Conservation (phyloP, 208 protist species). For the Crithidia thermophila region DNA sequence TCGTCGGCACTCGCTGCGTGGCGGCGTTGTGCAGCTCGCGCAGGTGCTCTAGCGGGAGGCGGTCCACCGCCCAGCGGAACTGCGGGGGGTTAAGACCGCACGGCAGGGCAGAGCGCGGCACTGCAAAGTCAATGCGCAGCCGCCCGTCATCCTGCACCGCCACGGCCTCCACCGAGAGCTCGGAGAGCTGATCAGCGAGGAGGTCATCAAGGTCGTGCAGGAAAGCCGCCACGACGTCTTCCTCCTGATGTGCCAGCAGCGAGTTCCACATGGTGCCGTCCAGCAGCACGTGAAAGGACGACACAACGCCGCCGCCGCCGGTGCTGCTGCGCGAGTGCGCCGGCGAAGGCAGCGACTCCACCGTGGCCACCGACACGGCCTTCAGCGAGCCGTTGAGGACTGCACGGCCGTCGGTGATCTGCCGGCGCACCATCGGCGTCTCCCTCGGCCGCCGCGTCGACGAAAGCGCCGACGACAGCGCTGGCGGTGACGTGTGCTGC, state of each 20-base stretch:
- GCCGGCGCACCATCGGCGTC: background rate
- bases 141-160: constrained; percentile 2
- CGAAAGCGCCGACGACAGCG: background rate
- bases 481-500: background rate
- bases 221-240: constrained; percentile 5
- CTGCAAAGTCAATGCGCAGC: constrained; percentile 3
- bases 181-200: background rate
- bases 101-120: background rate
- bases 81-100: constrained; percentile 2
- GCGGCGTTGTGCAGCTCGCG: constrained; percentile 4
- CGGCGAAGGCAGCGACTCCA: constrained; percentile 7
- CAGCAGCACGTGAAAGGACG: constrained; percentile 3
- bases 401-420: background rate
- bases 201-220: background rate
- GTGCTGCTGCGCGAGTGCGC: background rate
- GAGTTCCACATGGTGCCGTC: constrained; percentile 3
- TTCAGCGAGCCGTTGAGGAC: constrained; percentile 9
- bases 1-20: background rate
- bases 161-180: constrained; percentile 1
- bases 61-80: constrained; percentile 2
- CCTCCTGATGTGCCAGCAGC: background rate
- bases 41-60: constrained; percentile 4
- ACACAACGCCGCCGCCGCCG: background rate
- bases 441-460: background rate
- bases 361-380: background rate